These are phyloP conservation scores for Eucalyptus leucophloia DNA, from an alignment of 345 rosid genomes.

Conservation along the genomic window DNA sequence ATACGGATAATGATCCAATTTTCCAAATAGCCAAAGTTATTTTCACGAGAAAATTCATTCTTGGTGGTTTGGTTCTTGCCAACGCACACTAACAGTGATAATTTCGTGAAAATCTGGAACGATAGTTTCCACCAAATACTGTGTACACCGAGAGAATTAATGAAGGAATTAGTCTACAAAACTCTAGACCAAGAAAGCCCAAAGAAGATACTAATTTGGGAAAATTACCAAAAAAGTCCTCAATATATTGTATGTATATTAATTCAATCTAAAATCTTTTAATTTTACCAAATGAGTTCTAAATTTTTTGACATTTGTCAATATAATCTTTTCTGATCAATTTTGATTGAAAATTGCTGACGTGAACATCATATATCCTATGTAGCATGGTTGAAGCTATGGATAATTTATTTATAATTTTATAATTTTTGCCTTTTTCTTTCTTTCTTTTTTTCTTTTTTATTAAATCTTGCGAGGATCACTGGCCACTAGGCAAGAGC, in stretches of 20 bases:
- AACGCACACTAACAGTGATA: not conserved
- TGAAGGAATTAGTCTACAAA: not conserved
- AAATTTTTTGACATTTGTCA: no score
- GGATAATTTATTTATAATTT: not conserved
- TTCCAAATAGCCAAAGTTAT: not conserved
- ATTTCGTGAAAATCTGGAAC: not conserved
- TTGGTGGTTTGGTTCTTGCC: not conserved
- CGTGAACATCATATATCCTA: no score
- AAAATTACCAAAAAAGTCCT: no score
- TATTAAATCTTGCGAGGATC: no score
- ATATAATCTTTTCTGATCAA: no score
- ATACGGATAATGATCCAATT: not conserved
- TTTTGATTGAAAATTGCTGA: not conserved
- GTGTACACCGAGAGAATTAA: not conserved
- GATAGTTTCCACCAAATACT: not conserved
- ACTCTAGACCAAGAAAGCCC: not conserved
- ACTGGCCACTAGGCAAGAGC: fast-evolving
- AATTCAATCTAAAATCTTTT: no score
- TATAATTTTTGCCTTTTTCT: fast-evolving
- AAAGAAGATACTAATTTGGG: not conserved
- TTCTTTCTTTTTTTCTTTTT: fast-evolving
- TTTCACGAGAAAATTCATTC: no score
- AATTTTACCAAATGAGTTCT: no score
- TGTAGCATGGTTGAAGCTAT: no score
- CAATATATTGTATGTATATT: no score